A percentile compares a stretch with the other conserved stretches of the same genome.
These are phyloP conservation scores for Phallus indusiatus DNA, from an alignment of 768 basidiomycete genomes.

Conservation along the genomic window DNA sequence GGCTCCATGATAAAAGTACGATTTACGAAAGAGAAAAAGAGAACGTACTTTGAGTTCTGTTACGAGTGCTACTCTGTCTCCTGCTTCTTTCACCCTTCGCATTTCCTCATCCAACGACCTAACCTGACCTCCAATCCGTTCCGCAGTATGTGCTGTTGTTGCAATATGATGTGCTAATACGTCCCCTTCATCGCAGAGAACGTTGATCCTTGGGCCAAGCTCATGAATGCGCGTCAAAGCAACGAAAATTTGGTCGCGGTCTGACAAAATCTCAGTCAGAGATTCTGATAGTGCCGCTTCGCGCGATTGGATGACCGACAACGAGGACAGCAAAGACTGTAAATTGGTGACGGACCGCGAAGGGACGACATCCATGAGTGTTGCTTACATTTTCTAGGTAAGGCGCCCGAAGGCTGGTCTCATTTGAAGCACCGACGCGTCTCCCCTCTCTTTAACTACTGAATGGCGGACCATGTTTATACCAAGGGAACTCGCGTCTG, in stretches of 20 bases:
- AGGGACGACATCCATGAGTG: background rate
- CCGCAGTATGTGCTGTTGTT: conserved; percentile 68
- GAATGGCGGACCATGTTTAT: conserved; percentile 86
- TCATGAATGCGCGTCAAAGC: conserved; percentile 54
- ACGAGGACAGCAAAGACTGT: conserved; percentile 61
- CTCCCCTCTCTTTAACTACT: conserved; percentile 10
- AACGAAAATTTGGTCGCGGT: conserved; percentile 51
- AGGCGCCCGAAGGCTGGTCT: background rate
- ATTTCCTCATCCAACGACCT: conserved; percentile 88
- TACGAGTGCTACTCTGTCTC: conserved; percentile 86
- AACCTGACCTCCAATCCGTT: conserved; percentile 88
- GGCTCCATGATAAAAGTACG: conserved; percentile 15
- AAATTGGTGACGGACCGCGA: conserved; percentile 41
- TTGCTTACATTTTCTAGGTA: background rate
- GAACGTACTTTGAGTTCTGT: conserved; percentile 84
- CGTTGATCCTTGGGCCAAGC: conserved; percentile 53
- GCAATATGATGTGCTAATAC: conserved; percentile 50
- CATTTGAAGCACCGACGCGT: background rate
- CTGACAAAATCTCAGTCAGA: conserved; percentile 60
- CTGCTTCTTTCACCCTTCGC: conserved; percentile 77
- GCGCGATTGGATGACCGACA: conserved; percentile 66
- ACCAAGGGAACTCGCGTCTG: conserved; percentile 84
- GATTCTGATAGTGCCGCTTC: conserved; percentile 69
- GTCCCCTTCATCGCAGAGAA: conserved; percentile 47
- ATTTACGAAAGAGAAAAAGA: background rate